Conservation (phyloP, 1,284 basidiomycete species). For the Leccinum subrobustum region DNA sequence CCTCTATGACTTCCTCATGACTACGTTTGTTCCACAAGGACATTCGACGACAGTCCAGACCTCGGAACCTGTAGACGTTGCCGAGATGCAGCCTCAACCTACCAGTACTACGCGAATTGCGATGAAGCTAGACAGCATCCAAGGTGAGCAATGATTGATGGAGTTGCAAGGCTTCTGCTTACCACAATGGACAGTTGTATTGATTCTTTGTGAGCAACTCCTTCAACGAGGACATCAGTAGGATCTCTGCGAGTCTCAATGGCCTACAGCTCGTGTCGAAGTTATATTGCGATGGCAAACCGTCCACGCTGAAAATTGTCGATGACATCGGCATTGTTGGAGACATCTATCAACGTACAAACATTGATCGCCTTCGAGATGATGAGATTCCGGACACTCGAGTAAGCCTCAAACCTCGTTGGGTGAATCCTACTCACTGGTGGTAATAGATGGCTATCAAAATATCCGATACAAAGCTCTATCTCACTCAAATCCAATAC, state of each 20-base stretch:
- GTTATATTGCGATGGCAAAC: constrained; percentile 48
- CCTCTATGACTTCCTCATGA: constrained; percentile 98
- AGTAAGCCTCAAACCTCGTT: constrained; percentile 41
- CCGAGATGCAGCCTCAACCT: constrained; percentile 18
- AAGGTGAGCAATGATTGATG: constrained; percentile 47
- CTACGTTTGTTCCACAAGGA: constrained; percentile 79
- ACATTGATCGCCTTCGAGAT: constrained; percentile 50
- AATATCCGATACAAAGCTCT: constrained; percentile 89
- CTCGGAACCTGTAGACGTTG: constrained; percentile 14
- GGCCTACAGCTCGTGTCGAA: constrained; percentile 86
- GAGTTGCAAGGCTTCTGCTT: constrained; percentile 1
- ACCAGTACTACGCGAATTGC: constrained; percentile 77
- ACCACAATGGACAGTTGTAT: constrained; percentile 54
- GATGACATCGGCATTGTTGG: constrained; percentile 87
- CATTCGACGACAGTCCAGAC: constrained; percentile 8
- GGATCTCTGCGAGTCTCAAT: constrained; percentile 75
- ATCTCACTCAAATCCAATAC: constrained; percentile 92
- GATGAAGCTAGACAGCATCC: constrained; percentile 86
- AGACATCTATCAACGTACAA: constrained; percentile 63
- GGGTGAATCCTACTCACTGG: constrained; percentile 4
- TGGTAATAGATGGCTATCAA: constrained; percentile 62
- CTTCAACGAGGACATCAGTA: constrained; percentile 61
- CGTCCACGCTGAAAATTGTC: constrained; percentile 79
- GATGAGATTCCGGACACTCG: constrained; percentile 65
- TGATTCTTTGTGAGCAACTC: constrained; percentile 85